phyloP scores from a whole-genome alignment of 2,329 filamentous ascomycete genomes.

The Aspergillus sp. region DNA sequence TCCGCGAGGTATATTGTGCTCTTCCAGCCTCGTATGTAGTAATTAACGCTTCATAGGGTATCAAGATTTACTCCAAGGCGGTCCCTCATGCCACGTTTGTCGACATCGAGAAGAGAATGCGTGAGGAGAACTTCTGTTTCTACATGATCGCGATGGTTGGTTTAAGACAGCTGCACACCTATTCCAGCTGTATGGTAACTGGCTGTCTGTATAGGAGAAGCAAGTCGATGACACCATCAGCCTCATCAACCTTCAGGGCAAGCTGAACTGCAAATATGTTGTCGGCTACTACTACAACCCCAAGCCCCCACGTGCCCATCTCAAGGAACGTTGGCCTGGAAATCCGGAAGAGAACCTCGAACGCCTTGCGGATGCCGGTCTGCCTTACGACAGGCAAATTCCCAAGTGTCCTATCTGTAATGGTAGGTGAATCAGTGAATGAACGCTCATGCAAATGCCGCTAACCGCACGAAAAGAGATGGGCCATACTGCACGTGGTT shows the following conservation, averaged over 20 bases:
- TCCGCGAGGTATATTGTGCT: slow-evolving; percentile 40
- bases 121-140: slow-evolving; percentile 45
- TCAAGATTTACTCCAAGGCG: slow-evolving; percentile 53
- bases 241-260: slow-evolving; percentile 53
- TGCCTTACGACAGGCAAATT: slow-evolving; percentile 49
- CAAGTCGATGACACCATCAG: slow-evolving; percentile 43
- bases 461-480: slow-evolving; percentile 33
- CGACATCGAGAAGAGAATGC: slow-evolving; percentile 52
- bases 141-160: slow-evolving; percentile 53
- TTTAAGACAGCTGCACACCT: not conserved
- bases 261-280: slow-evolving; percentile 49
- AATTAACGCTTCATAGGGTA: slow-evolving; percentile 28
- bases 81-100: slow-evolving; percentile 44
- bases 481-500: slow-evolving; percentile 48
- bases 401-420: slow-evolving; percentile 52
- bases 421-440: slow-evolving; percentile 27
- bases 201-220: slow-evolving; percentile 35
- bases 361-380: slow-evolving; percentile 51
- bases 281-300: slow-evolving; percentile 48
- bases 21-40: not conserved
- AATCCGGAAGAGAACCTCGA: slow-evolving; percentile 50
- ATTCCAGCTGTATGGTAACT: not conserved
- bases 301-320: slow-evolving; percentile 47
- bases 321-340: slow-evolving; percentile 49
- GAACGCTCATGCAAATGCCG: not conserved